Evolutionary conservation across 768 basidiomycete genomes (phyloP).

Genomic region (Russula olivacea): DNA sequence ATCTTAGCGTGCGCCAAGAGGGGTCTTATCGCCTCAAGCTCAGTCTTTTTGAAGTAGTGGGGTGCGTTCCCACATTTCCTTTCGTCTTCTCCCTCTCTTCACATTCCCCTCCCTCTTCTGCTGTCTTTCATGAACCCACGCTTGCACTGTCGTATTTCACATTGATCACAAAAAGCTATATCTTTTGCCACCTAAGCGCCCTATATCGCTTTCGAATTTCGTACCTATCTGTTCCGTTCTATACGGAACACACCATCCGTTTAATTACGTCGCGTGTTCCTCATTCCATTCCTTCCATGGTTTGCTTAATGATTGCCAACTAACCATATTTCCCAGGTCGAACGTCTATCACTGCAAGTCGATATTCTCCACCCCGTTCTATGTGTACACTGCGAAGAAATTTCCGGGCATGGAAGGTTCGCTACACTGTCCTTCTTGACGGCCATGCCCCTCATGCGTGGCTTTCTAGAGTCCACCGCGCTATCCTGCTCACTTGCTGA

Average conservation of each 20-base stretch:
- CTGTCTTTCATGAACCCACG: conserved; percentile 1
- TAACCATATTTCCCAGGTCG: conserved; percentile 41
- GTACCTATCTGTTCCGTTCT: conserved; percentile 10
- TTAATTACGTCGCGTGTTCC: conserved; percentile 19
- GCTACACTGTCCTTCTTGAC: conserved; percentile 26
- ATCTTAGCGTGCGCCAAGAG: conserved; percentile 86
- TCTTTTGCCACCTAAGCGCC: background rate
- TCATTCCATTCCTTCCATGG: conserved; percentile 4
- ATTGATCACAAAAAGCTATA: conserved; percentile 12
- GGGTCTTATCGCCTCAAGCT: conserved; percentile 77
- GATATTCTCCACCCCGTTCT: conserved; percentile 83
- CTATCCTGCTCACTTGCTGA: conserved; percentile 89
- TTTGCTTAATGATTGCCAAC: background rate
- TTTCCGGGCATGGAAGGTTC: conserved; percentile 94
- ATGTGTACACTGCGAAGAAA: conserved; percentile 94
- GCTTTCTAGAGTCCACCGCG: conserved; percentile 68
- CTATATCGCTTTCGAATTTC: conserved; percentile 1
- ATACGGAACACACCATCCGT: conserved; percentile 3
- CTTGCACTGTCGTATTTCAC: conserved; percentile 4
- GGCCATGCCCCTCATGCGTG: conserved; percentile 7
- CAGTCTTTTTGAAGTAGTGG: conserved; percentile 84
- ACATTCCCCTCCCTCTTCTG: background rate
- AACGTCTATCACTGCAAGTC: conserved; percentile 88
- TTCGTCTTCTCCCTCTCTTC: conserved; percentile 9
- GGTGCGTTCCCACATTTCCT: conserved; percentile 47